A percentile compares a stretch with the other conserved stretches of the same genome.
Conservation (phyloP, 345 rosid species). For the Citrus hindsii region DNA sequence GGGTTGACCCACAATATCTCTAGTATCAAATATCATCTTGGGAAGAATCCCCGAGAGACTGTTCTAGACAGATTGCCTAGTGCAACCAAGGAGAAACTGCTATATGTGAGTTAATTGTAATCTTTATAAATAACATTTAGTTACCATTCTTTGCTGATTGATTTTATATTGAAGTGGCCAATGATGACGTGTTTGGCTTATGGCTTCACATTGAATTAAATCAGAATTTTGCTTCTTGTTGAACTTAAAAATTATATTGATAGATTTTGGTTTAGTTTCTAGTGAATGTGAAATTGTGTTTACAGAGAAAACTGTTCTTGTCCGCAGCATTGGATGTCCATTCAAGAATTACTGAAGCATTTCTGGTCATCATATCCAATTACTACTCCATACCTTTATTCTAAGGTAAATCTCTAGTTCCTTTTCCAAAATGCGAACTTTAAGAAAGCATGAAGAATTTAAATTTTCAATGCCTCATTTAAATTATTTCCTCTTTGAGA, state of each 20-base stretch:
- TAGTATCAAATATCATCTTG: constrained; percentile 64
- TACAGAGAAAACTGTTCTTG: constrained; percentile 11
- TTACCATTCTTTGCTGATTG: neutral
- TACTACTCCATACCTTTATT: constrained; percentile 62
- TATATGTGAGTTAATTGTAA: constrained; percentile 47
- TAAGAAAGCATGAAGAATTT: neutral
- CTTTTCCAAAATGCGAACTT: neutral
- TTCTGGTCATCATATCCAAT: constrained; percentile 98
- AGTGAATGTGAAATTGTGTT: constrained; percentile 22
- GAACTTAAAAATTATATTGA: neutral
- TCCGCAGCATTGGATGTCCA: constrained; percentile 73
- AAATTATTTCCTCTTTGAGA: neutral
- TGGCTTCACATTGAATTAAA: neutral
- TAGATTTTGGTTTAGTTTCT: constrained; percentile 17
- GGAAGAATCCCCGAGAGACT: constrained; percentile 77
- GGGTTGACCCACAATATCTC: constrained; percentile 77
- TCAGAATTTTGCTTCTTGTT: neutral
- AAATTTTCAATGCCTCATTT: neutral
- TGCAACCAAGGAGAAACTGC: constrained; percentile 67
- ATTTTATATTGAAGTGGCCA: neutral
- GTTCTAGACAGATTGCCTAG: constrained; percentile 72
- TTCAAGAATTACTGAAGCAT: constrained; percentile 77
- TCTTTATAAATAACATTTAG: neutral
- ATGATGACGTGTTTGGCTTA: neutral
- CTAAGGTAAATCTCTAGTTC: constrained; percentile 49